Percentiles rank a stretch among this genome's conserved stretches.
Conservation (phyloP, 257 asterid species). For the Asclepias syriaca region DNA sequence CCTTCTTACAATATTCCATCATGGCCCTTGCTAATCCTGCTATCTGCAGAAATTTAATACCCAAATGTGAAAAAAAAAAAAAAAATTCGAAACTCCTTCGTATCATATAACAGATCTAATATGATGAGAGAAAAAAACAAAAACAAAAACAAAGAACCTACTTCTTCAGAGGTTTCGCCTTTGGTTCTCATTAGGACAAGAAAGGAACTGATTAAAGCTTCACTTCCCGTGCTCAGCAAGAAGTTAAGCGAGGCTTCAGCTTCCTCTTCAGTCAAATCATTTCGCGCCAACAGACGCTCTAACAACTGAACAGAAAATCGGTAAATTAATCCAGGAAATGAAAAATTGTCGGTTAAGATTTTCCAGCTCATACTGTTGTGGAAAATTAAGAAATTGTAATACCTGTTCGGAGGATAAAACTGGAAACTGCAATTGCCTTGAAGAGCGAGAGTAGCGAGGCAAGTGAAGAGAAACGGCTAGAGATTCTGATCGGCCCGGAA, state of each 20-base stretch:
- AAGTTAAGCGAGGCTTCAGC: slow-evolving; percentile 83
- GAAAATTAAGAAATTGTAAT: background rate
- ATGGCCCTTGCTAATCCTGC: slow-evolving; percentile 84
- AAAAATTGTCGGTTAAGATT: background rate
- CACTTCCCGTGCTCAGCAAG: slow-evolving; percentile 74
- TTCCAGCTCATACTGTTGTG: background rate
- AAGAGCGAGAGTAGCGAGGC: slow-evolving; percentile 8
- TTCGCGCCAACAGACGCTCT: slow-evolving; percentile 63
- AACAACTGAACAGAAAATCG: slow-evolving; percentile 39
- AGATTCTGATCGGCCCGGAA: slow-evolving; percentile 3
- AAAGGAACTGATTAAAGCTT: slow-evolving; percentile 87
- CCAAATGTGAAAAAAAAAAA: background rate
- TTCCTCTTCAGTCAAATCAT: slow-evolving; percentile 60
- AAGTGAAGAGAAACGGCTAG: slow-evolving; percentile 5
- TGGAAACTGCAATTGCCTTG: slow-evolving; percentile 7
- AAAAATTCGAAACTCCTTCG: background rate
- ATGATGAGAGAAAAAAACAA: background rate
- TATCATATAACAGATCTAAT: background rate
- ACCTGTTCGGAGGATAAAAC: slow-evolving; percentile 22
- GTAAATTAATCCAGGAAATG: background rate
- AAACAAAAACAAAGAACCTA: slow-evolving; percentile 7
- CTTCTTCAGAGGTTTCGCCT: slow-evolving; percentile 94
- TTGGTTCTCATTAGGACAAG: slow-evolving; percentile 93
- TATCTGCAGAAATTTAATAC: slow-evolving; percentile 29
- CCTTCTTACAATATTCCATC: slow-evolving; percentile 53